Base-by-base conservation (phyloP, 352 stramenopile genomes). In the Phytophthora sp. region DNA sequence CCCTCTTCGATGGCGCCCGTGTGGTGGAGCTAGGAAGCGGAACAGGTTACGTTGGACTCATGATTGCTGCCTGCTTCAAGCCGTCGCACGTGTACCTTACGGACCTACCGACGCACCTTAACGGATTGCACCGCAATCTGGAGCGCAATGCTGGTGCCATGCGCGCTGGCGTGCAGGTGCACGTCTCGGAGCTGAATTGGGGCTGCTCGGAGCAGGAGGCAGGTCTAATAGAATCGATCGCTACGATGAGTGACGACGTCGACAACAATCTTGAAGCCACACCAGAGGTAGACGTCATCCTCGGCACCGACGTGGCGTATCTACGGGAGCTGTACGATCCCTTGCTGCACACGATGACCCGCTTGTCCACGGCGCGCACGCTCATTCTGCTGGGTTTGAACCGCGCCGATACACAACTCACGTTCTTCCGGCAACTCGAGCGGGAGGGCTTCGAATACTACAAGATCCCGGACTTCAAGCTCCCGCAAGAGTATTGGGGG, bases 221-320 rank as follows among this genome's bases (percentile, higher is more conserved):
- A 12, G 66, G 69, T 47, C 60, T 93, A 20, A 59, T 92, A 15
- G 54, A 76, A 24, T 74, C 68, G 26, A 54, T 86, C 16, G 35
- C 57, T 12, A 26, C 47, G 46, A 64, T 49, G 11, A 57, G 44
- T 23, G 55, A 66, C 23, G 38, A 36, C 12, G 7, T 7, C 0
- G 31, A 54, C 15, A 21, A n/a, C 11, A 26, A 55, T 0, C 4
- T 55, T 57, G 56, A 74, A 61, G 59, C 31, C 5, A 29, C 45
- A 13, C 63, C 41, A 16, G 63, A 74, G 18, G 71, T 94, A 7
- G 80, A 95, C 61, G 73, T 92, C 58, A 91, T 95, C 46, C 54
- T 95, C 33, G 86, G 86, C 41, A 95, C 86, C 3, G 86, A 95
- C 52, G 84, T 95, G 30, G 86, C 86, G 24, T 95, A 95, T 63